Evolutionary conservation across 2,329 filamentous ascomycete species (phyloP), one percentile per base, ranked within the genome.

Genomic region (Neonectria magnoliae): DNA sequence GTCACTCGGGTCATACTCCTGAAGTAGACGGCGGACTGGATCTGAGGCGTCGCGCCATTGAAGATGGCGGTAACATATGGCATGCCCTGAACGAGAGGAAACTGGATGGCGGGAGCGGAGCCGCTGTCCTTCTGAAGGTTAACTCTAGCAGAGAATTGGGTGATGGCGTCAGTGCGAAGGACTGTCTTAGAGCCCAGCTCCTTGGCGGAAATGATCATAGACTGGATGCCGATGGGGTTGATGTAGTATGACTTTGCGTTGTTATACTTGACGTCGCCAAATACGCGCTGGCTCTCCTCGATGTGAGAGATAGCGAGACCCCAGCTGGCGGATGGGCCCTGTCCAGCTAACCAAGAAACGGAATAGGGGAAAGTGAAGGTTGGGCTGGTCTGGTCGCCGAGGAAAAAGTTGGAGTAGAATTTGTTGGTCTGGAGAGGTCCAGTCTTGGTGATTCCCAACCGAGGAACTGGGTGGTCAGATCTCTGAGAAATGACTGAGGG

Each of bases 61-160:
- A 94, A 98, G 18, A 91, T 78, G 0, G 85, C 94, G 5, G 94
- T 98, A 18, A 97, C 83, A 72, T 94, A 97, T 0, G 88, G 91
- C 89, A 97, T 96, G 11, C 96, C 96, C 75, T 98, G 95, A 0
- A 97, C 89, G 8, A 98, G 76, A 0, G 94, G 94, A 68, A 97
- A 93, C 0, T 88, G 90, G 20, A 98, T 85, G 1, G 86, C 83
- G 0, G 91, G 86, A 1, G 82, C 77, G 8, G 85, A 83, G 3
- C 82, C 81, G n/a, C 78, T 75, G 22, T 83, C 81, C 3, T 85
- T 83, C 55, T 82, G 85, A 33, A 98, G 82, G 48, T 92, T 90
- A 50, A 93, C 88, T 67, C 93, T 89, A 14, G 81, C 86, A 38
- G 82, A 92, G 74, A 83, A 90, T 57, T 83, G 87, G 61, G 82